phyloP scores from a whole-genome alignment of 106 monocot species.

The Posidonia australis region DNA sequence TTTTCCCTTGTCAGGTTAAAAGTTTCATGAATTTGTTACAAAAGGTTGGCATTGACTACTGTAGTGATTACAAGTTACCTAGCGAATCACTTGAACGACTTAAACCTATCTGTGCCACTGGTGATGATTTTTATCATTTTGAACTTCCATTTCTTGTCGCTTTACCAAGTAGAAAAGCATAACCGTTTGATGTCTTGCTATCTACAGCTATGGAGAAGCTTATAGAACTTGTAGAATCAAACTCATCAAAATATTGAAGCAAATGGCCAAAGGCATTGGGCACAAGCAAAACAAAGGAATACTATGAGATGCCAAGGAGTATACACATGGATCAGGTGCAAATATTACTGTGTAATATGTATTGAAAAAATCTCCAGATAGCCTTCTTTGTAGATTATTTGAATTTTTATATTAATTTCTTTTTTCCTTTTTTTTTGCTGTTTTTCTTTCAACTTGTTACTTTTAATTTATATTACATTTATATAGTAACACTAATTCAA shows the following conservation, averaged over 20 bases:
- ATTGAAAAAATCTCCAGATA: too few relatives aligned
- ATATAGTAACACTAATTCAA: too few relatives aligned
- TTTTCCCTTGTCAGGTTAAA: constrained; percentile 36
- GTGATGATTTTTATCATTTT: constrained; percentile 15
- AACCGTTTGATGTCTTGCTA: not conserved
- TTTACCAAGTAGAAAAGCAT: not conserved
- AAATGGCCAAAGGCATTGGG: not conserved
- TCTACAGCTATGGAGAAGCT: constrained; percentile 36
- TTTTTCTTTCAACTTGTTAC: too few relatives aligned
- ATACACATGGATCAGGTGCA: too few relatives aligned
- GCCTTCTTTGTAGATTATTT: too few relatives aligned
- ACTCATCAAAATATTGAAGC: constrained; percentile 15
- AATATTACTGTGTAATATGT: too few relatives aligned
- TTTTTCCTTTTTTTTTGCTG: too few relatives aligned
- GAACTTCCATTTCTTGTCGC: not conserved
- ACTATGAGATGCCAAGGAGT: too few relatives aligned
- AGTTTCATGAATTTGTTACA: constrained; percentile 55
- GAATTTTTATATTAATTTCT: too few relatives aligned
- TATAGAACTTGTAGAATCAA: constrained; percentile 20
- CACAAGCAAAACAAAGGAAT: too few relatives aligned
- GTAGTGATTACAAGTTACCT: constrained; percentile 29
- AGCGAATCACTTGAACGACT: constrained; percentile 40
- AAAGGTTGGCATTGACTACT: constrained; percentile 47
- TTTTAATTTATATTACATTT: too few relatives aligned
- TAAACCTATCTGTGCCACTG: constrained; percentile 48